Conservation (phyloP, 2,329 filamentous ascomycete species). For the Penicillium occitanis region DNA sequence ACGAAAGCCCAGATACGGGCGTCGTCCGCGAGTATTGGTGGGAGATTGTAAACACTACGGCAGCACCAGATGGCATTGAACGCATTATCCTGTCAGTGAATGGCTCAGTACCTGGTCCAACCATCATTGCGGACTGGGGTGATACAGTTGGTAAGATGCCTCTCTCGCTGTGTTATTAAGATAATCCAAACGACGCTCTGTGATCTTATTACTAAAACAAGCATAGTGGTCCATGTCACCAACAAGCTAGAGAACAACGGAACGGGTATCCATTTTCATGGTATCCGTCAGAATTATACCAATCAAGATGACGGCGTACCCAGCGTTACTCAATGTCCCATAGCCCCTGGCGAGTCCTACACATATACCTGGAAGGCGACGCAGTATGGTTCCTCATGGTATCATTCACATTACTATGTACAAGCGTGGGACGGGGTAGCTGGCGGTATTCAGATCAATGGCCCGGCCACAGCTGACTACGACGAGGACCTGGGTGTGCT, state of each 20-base stretch:
- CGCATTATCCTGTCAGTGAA: constrained; percentile 33
- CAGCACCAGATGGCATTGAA: constrained; percentile 32
- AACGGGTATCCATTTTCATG: constrained; percentile 37
- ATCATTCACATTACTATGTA: constrained; percentile 37
- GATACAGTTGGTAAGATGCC: constrained; percentile 24
- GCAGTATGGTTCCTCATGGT: constrained; percentile 37
- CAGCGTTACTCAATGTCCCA: constrained; percentile 38
- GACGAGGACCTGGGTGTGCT: constrained; percentile 39
- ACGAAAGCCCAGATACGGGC: constrained; percentile 26
- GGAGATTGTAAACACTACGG: constrained; percentile 26
- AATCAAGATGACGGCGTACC: constrained; percentile 38
- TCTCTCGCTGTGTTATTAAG: too few relatives aligned
- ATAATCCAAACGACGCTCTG: background rate
- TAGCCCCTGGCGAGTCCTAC: constrained; percentile 34
- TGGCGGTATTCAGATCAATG: constrained; percentile 56
- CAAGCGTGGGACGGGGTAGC: constrained; percentile 56
- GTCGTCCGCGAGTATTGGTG: constrained; percentile 34
- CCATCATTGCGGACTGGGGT: constrained; percentile 38
- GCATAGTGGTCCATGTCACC: constrained; percentile 14
- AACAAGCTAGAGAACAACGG: constrained; percentile 26
- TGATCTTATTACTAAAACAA: background rate
- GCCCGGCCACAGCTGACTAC: constrained; percentile 41
- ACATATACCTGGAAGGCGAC: constrained; percentile 39
- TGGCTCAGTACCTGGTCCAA: constrained; percentile 36
- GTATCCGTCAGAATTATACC: constrained; percentile 35